A percentile compares a stretch with the other conserved stretches of the same genome.
These are phyloP conservation scores for Colletotrichum sp. DNA, from an alignment of 2,329 filamentous ascomycete genomes.

Conservation along the genomic window DNA sequence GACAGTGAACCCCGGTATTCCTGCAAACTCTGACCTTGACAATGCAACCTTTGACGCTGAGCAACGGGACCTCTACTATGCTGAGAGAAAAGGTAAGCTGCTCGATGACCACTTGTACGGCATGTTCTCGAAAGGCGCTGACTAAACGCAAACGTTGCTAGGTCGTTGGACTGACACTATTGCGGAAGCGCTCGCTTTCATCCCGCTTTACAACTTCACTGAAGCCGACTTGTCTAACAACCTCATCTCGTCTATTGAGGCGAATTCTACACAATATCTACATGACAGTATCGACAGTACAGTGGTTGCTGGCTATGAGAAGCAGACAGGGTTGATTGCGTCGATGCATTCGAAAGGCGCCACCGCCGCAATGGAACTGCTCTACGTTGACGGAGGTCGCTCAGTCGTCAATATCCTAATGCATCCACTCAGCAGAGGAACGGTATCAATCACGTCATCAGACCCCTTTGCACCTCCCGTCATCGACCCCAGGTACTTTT, in stretches of 20 bases:
- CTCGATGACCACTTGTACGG: no score
- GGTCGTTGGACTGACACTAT: slow-evolving; percentile 35
- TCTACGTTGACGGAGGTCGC: slow-evolving; percentile 35
- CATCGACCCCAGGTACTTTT: slow-evolving; percentile 8
- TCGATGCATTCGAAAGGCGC: slow-evolving; percentile 29
- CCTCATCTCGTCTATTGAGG: slow-evolving; percentile 29
- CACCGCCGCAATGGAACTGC: slow-evolving; percentile 29
- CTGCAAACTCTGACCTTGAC: slow-evolving; percentile 23
- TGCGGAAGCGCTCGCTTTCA: slow-evolving; percentile 12
- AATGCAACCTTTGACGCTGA: slow-evolving; percentile 38
- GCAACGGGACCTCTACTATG: slow-evolving; percentile 34
- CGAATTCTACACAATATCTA: slow-evolving; percentile 35
- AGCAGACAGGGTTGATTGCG: slow-evolving; percentile 35
- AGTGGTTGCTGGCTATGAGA: slow-evolving; percentile 39
- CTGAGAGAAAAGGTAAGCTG: slow-evolving; percentile 19
- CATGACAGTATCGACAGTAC: slow-evolving; percentile 33
- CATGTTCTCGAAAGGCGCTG: not conserved
- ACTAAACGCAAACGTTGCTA: not conserved
- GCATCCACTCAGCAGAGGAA: slow-evolving; percentile 44
- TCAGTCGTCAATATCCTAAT: slow-evolving; percentile 34
- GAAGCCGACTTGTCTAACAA: not conserved
- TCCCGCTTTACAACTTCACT: slow-evolving; percentile 30
- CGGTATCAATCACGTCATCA: slow-evolving; percentile 37
- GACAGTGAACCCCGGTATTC: not conserved
- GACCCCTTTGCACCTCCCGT: slow-evolving; percentile 31